Conservation (phyloP, 2,329 filamentous ascomycete species). For the Ophiostoma ulmi region DNA sequence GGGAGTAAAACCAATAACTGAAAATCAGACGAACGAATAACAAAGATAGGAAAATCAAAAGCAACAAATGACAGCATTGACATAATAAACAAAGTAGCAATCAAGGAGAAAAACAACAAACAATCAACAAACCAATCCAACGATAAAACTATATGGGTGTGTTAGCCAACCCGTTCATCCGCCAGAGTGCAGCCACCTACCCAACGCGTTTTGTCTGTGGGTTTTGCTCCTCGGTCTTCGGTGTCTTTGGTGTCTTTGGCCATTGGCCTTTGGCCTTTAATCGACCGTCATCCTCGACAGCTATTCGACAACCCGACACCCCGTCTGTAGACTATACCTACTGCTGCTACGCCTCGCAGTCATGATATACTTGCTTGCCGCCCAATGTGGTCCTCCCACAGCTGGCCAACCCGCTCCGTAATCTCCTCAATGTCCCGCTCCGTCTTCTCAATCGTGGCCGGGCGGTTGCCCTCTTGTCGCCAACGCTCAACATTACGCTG, state of each 20-base stretch:
- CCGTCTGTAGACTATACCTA: background rate
- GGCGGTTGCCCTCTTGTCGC: conserved; percentile 68
- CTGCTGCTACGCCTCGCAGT: conserved; percentile 18
- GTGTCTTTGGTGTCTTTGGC: background rate
- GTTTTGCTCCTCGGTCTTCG: background rate
- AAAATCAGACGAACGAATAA: background rate
- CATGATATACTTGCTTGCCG: conserved; percentile 39
- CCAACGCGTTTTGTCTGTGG: background rate
- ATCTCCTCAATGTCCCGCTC: conserved; percentile 64
- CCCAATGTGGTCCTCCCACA: conserved; percentile 38
- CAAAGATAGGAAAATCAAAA: background rate
- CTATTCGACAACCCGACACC: too few relatives aligned
- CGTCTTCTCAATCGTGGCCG: conserved; percentile 67
- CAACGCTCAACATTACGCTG: conserved; percentile 69
- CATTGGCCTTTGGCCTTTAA: background rate
- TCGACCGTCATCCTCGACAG: background rate
- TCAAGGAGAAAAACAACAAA: background rate
- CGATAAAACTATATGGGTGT: background rate
- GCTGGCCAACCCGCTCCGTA: conserved; percentile 51
- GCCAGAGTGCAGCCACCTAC: background rate
- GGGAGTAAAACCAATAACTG: background rate
- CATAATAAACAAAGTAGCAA: background rate
- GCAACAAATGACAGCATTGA: background rate
- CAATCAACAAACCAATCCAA: background rate
- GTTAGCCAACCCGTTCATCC: background rate